These are phyloP conservation scores for Chrysanthemum seticuspe DNA, from an alignment of 129 eudicot genomes.

Conservation along the genomic window DNA sequence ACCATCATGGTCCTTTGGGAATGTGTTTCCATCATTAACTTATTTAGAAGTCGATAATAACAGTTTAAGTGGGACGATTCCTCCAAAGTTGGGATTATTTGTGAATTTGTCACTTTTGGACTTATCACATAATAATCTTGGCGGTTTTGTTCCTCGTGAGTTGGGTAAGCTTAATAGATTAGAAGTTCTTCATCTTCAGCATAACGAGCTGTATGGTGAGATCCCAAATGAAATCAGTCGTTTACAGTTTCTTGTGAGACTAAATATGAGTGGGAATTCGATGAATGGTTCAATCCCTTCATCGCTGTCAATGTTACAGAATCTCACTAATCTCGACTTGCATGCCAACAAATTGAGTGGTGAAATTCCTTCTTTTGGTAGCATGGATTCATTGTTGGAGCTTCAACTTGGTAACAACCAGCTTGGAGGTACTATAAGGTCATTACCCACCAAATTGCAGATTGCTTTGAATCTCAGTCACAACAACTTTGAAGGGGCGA, in stretches of 20 bases:
- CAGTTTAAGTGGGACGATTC: slow-evolving; percentile 49
- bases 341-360: slow-evolving; percentile 57
- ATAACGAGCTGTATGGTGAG: slow-evolving; percentile 48
- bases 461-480: slow-evolving; percentile 72
- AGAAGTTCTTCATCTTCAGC: slow-evolving; percentile 60
- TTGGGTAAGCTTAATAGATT: slow-evolving; percentile 54
- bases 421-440: slow-evolving; percentile 47
- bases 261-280: slow-evolving; percentile 66
- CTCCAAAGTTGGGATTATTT: slow-evolving; percentile 50
- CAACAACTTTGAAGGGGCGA: slow-evolving; percentile 54
- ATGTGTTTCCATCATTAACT: slow-evolving; percentile 28
- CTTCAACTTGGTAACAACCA: slow-evolving; percentile 56
- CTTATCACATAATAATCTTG: slow-evolving; percentile 51
- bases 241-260: slow-evolving; percentile 37
- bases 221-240: slow-evolving; percentile 50
- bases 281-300: slow-evolving; percentile 61
- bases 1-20: slow-evolving; percentile 38
- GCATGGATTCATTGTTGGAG: slow-evolving; percentile 49
- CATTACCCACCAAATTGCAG: slow-evolving; percentile 52
- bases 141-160: slow-evolving; percentile 46
- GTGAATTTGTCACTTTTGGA: slow-evolving; percentile 55
- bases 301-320: slow-evolving; percentile 47
- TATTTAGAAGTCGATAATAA: slow-evolving; percentile 69
- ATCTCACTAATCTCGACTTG: slow-evolving; percentile 51
- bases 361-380: slow-evolving; percentile 45